These are phyloP conservation scores for Coelomomyces lativittatus DNA, from an alignment of 371 early-diverging fungal genomes.

Conservation along the genomic window DNA sequence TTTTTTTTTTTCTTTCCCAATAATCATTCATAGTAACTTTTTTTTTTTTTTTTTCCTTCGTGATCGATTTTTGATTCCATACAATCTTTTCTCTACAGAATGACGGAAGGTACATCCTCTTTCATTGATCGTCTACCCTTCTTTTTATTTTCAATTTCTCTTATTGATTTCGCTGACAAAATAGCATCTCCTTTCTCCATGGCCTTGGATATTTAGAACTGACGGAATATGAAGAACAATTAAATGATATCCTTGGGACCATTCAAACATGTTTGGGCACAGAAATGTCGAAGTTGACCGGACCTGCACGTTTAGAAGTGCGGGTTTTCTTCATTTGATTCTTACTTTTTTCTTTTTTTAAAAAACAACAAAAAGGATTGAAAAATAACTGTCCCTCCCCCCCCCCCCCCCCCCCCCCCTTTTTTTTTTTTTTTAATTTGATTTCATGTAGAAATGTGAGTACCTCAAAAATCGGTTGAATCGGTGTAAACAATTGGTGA, in stretches of 20 bases:
- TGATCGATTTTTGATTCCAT: too few species aligned
- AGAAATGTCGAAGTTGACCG: conserved; percentile 19
- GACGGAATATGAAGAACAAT: conserved; percentile 35
- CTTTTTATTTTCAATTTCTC: too few species aligned
- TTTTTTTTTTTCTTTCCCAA: not conserved
- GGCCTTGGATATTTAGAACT: conserved; percentile 10
- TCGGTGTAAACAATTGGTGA: conserved; percentile 23
- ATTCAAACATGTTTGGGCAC: conserved; percentile 11
- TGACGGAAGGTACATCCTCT: too few species aligned
- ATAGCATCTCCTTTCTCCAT: too few species aligned
- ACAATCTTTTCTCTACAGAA: too few species aligned
- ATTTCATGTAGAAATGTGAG: conserved; percentile 25
- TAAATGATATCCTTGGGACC: conserved; percentile 17
- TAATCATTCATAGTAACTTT: not conserved
- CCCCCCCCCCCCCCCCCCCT: too few species aligned
- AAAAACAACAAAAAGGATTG: not conserved
- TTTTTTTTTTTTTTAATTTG: too few species aligned
- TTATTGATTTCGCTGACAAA: too few species aligned
- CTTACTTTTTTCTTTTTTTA: not conserved
- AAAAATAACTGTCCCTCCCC: too few species aligned
- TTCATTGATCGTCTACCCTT: too few species aligned
- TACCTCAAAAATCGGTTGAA: conserved; percentile 22
- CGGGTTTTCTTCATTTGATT: not conserved
- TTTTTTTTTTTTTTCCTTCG: too few species aligned
- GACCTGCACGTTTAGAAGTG: conserved; percentile 22